Base-by-base conservation (phyloP, 208 protist genomes). In the Acanthamoeba triangularis region DNA sequence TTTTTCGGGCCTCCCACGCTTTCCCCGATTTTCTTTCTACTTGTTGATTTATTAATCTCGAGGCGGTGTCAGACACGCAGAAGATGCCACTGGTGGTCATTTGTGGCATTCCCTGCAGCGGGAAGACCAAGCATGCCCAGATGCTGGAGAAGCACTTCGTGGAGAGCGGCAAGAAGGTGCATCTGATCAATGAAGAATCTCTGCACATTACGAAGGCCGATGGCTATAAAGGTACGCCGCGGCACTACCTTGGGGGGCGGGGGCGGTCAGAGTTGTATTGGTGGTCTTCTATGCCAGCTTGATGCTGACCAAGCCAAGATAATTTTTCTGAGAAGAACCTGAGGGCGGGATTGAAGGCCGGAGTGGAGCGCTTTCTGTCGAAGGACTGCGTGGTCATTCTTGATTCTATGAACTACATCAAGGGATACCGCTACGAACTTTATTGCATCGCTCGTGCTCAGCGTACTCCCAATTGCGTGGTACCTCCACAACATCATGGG, bases 341-440 rank as follows among this genome's bases (percentile, higher is more conserved):
- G 56, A 93, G 97, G 88, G 96, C 90, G 28, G 52, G 52, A 52
- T 54, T 97, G 18, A 96, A 96, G n/a, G 95, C 95, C 23, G 96
- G 95, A 30, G 95, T 93, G 47, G 96, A 97, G 72, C 93, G 96
- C 78, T 84, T 80, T 52, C 33, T 97, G 25, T 47, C 76, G 30
- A 96, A 90, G 87, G 95, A 96, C 44, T 90, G 49, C 20, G 87
- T 98, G 10, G 96, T 98, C 10, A 97, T 98, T 59, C 35, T 91
- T 6, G 97, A 98, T 74, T 97, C 96, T 30, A 82, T 98, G 41
- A 98, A 98, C 95, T 98, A 98, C 95, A 98, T 98, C 78, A 97
- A 98, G 95, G 97, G 97, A 49, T 98, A 96, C 49, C 95, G 97
- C 52, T 98, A 98, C 84, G 97, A 98, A 67, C 90, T 98, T 1